Percentiles rank a stretch among this genome's conserved stretches.
Conservation (phyloP, 805 yeast genomes). For the Hanseniaspora nectarophila region DNA sequence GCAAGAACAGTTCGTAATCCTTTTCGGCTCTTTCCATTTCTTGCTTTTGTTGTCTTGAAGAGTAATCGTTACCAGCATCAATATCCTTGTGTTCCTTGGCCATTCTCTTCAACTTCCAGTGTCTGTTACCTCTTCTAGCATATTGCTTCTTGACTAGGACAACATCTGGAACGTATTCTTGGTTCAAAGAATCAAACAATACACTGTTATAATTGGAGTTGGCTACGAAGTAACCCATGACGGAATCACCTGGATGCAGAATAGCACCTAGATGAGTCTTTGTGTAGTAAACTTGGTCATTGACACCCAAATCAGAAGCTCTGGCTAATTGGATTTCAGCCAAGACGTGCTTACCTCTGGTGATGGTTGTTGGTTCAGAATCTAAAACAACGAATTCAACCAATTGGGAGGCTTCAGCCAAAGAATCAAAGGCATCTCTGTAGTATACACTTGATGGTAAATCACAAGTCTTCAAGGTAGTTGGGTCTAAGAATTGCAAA, state of each 20-base stretch:
- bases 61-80: constrained; percentile 53
- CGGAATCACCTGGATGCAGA: constrained; percentile 93
- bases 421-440: constrained; percentile 67
- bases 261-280: constrained; percentile 90
- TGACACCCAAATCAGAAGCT: constrained; percentile 73
- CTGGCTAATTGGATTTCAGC: constrained; percentile 92
- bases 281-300: constrained; percentile 70
- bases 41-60: constrained; percentile 64
- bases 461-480: constrained; percentile 66
- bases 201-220: constrained; percentile 84
- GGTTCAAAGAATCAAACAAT: constrained; percentile 58
- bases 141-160: constrained; percentile 80
- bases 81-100: constrained; percentile 88
- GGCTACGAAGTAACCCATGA: constrained; percentile 74
- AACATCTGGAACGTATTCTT: constrained; percentile 67
- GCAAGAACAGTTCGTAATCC: constrained; percentile 91
- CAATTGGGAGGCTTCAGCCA: constrained; percentile 64
- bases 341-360: constrained; percentile 62
- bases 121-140: constrained; percentile 65
- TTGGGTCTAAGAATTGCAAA: constrained; percentile 78
- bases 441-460: constrained; percentile 60
- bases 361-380: constrained; percentile 79
- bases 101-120: constrained; percentile 94
- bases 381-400: constrained; percentile 84
- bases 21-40: constrained; percentile 85